Conservation (phyloP, 2,329 filamentous ascomycete genomes). For the Apiospora malaysiana region DNA sequence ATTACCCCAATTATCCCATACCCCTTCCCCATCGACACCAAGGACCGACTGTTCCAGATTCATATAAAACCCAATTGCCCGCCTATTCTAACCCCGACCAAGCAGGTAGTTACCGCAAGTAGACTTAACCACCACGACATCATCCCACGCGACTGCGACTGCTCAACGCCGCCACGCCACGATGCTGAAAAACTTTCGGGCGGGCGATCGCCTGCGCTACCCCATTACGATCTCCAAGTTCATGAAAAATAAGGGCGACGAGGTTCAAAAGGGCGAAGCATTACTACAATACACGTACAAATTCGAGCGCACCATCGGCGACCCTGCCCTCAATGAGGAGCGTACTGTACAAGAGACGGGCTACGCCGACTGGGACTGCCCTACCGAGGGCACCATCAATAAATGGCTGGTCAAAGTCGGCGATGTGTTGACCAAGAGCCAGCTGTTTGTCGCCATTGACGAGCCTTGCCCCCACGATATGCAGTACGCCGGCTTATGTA, state of each 20-base stretch:
- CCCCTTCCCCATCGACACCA: not conserved
- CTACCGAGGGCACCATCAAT: conserved; percentile 78
- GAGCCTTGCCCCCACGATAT: conserved; percentile 91
- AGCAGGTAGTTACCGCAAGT: not conserved
- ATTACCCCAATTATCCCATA: not conserved
- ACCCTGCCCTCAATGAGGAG: conserved; percentile 64
- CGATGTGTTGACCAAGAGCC: conserved; percentile 65
- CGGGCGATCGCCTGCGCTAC: conserved; percentile 77
- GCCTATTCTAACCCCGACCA: not conserved
- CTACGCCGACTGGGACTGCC: conserved; percentile 79
- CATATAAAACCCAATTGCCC: not conserved
- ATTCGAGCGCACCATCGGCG: conserved; percentile 77
- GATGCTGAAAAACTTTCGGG: conserved; percentile 49
- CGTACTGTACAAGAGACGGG: conserved; percentile 73
- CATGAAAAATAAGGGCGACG: conserved; percentile 76
- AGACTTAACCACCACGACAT: not conserved
- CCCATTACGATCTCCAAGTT: conserved; percentile 91
- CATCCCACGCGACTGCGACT: not conserved
- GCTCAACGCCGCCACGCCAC: not conserved
- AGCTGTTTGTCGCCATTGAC: conserved; percentile 74
- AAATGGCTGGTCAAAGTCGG: conserved; percentile 78
- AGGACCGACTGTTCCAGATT: not conserved
- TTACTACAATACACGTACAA: conserved; percentile 89
- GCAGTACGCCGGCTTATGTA: conserved; percentile 90
- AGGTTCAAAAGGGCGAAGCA: conserved; percentile 75